phyloP scores from a whole-genome alignment of 306 rosid genomes.

The Vachellia pachyceras region DNA sequence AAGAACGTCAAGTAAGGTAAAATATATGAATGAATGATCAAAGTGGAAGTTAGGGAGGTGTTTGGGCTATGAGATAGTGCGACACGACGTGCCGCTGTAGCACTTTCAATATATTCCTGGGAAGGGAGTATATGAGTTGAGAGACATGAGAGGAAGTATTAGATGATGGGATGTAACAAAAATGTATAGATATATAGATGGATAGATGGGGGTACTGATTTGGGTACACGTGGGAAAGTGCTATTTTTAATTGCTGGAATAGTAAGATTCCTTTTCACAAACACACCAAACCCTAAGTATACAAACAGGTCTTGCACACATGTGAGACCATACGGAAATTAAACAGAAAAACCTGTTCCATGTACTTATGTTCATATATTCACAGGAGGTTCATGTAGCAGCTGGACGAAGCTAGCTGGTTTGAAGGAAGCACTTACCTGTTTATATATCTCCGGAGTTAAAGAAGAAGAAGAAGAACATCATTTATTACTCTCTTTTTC shows the following conservation, averaged over 20 bases:
- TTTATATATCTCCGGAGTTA: no score
- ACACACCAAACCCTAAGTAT: constrained; percentile 34
- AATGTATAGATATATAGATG: not conserved
- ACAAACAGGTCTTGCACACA: constrained; percentile 29
- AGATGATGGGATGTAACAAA: constrained; percentile 29
- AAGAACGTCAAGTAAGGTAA: not conserved
- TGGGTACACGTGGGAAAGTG: constrained; percentile 13
- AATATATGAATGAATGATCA: not conserved
- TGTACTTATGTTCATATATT: not conserved
- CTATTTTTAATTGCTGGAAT: constrained; percentile 29
- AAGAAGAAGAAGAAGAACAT: no score
- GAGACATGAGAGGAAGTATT: constrained; percentile 32
- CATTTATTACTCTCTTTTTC: not conserved
- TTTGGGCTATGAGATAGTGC: constrained; percentile 31
- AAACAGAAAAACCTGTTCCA: not conserved
- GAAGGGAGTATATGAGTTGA: constrained; percentile 31
- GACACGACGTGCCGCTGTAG: constrained; percentile 40
- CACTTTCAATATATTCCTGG: constrained; percentile 46
- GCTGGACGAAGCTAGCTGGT: no score
- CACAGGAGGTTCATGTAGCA: no score
- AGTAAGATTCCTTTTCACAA: constrained; percentile 43
- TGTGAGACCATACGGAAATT: constrained; percentile 7
- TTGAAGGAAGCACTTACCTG: not conserved
- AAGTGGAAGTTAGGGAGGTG: not conserved
- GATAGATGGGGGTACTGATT: not conserved